Percentiles rank a stretch among this genome's conserved stretches.
These are phyloP conservation scores for Asterella californica DNA, from an alignment of 225 moss, liverwort and hornwort species.

Conservation along the genomic window DNA sequence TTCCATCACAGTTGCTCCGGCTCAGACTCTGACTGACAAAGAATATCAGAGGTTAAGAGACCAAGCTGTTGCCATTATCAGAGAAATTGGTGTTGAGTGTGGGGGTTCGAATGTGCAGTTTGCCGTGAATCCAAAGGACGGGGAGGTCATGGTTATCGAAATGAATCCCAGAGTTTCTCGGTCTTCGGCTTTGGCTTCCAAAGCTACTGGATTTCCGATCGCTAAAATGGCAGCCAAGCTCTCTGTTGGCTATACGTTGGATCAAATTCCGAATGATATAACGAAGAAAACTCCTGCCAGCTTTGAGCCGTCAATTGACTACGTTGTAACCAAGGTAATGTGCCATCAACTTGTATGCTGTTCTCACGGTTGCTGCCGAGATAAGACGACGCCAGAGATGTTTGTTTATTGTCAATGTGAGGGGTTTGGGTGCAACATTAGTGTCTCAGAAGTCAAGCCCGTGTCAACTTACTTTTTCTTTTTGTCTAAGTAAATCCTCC, in stretches of 20 bases:
- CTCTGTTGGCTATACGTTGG: constrained; percentile 90
- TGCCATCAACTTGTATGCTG: neutral
- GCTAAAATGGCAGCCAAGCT: constrained; percentile 99
- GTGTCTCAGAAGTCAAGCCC: neutral
- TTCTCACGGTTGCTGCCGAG: neutral
- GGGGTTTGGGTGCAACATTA: neutral
- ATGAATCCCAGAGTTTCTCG: constrained; percentile 99
- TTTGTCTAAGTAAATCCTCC: neutral
- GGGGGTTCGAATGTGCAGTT: constrained; percentile 99
- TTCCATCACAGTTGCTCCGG: constrained; percentile 96
- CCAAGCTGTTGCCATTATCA: constrained; percentile 87
- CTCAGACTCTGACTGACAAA: constrained; percentile 91
- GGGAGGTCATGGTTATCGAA: constrained; percentile 98
- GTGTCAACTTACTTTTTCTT: neutral
- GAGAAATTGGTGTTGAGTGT: constrained; percentile 97
- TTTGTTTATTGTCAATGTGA: neutral
- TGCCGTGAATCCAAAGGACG: constrained; percentile 88
- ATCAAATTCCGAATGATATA: constrained; percentile 96
- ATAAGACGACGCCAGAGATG: neutral
- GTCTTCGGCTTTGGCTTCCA: constrained; percentile 95
- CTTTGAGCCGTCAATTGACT: constrained; percentile 99
- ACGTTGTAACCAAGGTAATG: constrained; percentile 91
- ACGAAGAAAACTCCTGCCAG: constrained; percentile 95
- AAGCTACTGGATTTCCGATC: constrained; percentile 97
- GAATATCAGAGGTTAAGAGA: constrained; percentile 95